Evolutionary conservation across 1,139 yeast genomes (phyloP).

Genomic region (Trichomonascaceae sp.): DNA sequence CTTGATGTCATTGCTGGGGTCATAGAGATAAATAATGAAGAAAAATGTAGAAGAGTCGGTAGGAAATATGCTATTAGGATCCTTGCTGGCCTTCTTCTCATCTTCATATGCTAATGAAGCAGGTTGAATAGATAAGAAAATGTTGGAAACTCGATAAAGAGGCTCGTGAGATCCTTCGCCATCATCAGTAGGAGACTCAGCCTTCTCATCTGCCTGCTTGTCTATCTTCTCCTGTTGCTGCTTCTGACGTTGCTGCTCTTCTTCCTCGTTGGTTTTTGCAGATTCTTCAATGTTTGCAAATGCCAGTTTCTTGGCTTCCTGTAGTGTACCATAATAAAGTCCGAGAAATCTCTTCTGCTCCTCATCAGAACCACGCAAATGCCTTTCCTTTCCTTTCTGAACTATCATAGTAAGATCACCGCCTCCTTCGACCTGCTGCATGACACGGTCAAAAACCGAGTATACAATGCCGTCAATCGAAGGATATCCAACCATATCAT

Average conservation of each 20-base stretch:
- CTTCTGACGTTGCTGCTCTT: constrained; percentile 1
- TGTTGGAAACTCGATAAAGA: constrained; percentile 46
- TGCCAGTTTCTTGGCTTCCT: constrained; percentile 87
- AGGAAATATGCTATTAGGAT: constrained; percentile 15
- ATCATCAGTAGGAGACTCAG: constrained; percentile 15
- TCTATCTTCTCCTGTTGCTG: not conserved
- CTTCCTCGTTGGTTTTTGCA: constrained; percentile 21
- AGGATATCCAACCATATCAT: constrained; percentile 72
- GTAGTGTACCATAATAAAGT: constrained; percentile 66
- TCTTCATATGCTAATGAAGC: constrained; percentile 21
- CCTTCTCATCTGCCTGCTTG: constrained; percentile 35
- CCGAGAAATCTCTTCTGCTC: constrained; percentile 48
- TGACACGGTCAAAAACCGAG: constrained; percentile 70
- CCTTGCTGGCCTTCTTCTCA: constrained; percentile 11
- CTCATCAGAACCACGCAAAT: constrained; percentile 32
- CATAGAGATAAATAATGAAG: constrained; percentile 69
- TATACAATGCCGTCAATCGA: constrained; percentile 60
- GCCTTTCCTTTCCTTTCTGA: constrained; percentile 38
- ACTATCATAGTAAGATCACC: constrained; percentile 48
- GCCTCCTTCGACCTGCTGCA: constrained; percentile 90
- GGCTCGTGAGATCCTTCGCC: constrained; percentile 15
- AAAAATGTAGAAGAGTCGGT: constrained; percentile 43
- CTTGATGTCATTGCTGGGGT: constrained; percentile 68
- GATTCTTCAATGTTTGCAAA: constrained; percentile 79
- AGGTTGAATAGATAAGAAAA: constrained; percentile 79